Conservation (phyloP, 805 yeast species). For the Lachancea mirantina region DNA sequence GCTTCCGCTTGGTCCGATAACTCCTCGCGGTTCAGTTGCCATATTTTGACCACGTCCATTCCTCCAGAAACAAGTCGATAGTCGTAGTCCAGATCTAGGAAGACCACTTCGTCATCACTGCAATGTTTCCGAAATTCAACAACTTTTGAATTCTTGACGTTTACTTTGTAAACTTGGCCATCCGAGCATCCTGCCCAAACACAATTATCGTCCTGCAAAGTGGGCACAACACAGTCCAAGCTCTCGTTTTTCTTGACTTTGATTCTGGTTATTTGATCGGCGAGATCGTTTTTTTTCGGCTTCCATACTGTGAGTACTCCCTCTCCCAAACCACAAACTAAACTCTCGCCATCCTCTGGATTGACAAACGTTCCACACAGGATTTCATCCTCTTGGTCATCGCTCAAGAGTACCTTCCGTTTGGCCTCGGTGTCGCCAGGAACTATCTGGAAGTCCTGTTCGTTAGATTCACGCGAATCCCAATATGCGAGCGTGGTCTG, state of each 20-base stretch:
- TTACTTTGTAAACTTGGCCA: conserved; percentile 62
- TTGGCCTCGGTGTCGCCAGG: conserved; percentile 19
- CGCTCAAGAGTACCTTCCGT: conserved; percentile 58
- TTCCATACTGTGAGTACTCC: conserved; percentile 88
- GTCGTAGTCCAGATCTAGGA: conserved; percentile 71
- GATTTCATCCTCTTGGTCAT: conserved; percentile 92
- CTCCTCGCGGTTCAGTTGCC: no score
- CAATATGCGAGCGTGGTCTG: conserved; percentile 73
- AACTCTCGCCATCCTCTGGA: conserved; percentile 51
- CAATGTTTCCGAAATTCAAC: conserved; percentile 64
- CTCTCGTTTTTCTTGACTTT: conserved; percentile 62
- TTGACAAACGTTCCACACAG: conserved; percentile 65
- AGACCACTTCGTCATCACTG: conserved; percentile 62
- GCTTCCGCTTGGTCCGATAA: conserved; percentile 30
- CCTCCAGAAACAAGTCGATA: conserved; percentile 79
- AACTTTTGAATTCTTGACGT: conserved; percentile 56
- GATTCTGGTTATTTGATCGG: conserved; percentile 75
- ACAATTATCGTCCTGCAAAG: conserved; percentile 40
- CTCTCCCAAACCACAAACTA: conserved; percentile 83
- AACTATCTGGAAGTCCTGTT: conserved; percentile 14
- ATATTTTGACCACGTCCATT: conserved; percentile 71
- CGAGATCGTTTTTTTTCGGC: conserved; percentile 55
- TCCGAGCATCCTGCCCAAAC: conserved; percentile 78
- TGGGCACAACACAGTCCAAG: conserved; percentile 59
- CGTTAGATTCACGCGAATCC: conserved; percentile 56